Conservation (phyloP, 257 asterid species). For the Petrea volubilis region DNA sequence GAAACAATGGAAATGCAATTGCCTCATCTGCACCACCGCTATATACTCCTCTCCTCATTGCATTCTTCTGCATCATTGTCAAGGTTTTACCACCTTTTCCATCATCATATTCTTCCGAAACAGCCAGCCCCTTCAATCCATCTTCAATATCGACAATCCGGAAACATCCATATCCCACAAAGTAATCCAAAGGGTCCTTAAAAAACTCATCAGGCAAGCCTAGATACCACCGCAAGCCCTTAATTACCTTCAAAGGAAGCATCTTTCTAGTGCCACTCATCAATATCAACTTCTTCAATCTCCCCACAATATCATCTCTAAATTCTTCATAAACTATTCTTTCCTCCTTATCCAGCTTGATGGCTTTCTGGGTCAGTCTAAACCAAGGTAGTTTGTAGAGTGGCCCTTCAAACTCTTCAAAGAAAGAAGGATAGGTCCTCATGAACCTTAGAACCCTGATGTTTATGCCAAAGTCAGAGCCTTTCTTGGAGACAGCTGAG, state of each 20-base stretch:
- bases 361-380: conserved; percentile 62
- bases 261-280: conserved; percentile 62
- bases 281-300: conserved; percentile 69
- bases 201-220: conserved; percentile 75
- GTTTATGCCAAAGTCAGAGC: conserved; percentile 49
- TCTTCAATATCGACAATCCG: conserved; percentile 64
- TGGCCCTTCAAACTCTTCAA: conserved; percentile 85
- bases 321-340: conserved; percentile 44
- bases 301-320: conserved; percentile 55
- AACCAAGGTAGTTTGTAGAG: conserved; percentile 79
- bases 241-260: conserved; percentile 72
- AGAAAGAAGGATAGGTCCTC: conserved; percentile 78
- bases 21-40: conserved; percentile 51
- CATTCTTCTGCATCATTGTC: conserved; percentile 66
- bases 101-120: conserved; percentile 29
- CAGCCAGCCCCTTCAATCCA: conserved; percentile 68
- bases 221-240: conserved; percentile 72
- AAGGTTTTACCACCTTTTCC: conserved; percentile 28
- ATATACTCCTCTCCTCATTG: conserved; percentile 54
- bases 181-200: conserved; percentile 46
- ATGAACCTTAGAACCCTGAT: conserved; percentile 71
- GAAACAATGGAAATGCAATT: conserved; percentile 69
- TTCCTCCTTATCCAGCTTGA: conserved; percentile 75
- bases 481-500: conserved; percentile 68
- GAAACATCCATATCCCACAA: conserved; percentile 39